These are phyloP conservation scores for Biscogniauxia marginata DNA, from an alignment of 2,329 filamentous ascomycete genomes.

Conservation along the genomic window DNA sequence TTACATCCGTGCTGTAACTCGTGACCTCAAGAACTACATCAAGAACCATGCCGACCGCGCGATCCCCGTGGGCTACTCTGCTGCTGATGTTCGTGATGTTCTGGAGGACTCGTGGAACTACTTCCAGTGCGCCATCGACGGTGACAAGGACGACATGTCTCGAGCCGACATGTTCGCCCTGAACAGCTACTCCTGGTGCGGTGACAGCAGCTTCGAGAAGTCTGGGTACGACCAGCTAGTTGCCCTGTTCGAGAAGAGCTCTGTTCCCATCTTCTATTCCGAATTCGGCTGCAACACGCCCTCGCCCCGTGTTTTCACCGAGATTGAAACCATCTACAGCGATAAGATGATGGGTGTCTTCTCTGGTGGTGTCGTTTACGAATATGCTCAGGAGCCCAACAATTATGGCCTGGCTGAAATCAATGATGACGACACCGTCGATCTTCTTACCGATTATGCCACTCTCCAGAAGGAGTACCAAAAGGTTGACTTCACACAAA, in stretches of 20 bases:
- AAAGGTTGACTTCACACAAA: constrained; percentile 67
- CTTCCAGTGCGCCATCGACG: constrained; percentile 63
- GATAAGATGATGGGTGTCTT: constrained; percentile 66
- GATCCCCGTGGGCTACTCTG: constrained; percentile 79
- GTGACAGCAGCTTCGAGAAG: constrained; percentile 59
- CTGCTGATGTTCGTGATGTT: constrained; percentile 72
- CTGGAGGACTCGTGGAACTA: constrained; percentile 76
- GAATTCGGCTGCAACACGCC: constrained; percentile 78
- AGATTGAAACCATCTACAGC: constrained; percentile 72
- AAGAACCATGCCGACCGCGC: constrained; percentile 64
- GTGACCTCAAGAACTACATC: constrained; percentile 80
- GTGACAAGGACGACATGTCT: constrained; percentile 57
- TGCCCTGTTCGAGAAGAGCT: constrained; percentile 61
- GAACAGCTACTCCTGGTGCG: constrained; percentile 76
- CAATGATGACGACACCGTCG: constrained; percentile 54
- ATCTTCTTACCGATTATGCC: constrained; percentile 65
- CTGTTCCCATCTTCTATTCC: constrained; percentile 78
- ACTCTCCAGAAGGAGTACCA: constrained; percentile 74
- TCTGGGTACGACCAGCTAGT: constrained; percentile 65
- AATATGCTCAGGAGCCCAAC: constrained; percentile 71
- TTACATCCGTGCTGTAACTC: constrained; percentile 73
- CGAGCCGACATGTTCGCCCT: constrained; percentile 74
- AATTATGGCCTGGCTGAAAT: constrained; percentile 65
- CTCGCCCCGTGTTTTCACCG: constrained; percentile 70
- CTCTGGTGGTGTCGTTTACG: constrained; percentile 77